Base-by-base conservation (phyloP, 768 basidiomycete species). In the Russula sp. region DNA sequence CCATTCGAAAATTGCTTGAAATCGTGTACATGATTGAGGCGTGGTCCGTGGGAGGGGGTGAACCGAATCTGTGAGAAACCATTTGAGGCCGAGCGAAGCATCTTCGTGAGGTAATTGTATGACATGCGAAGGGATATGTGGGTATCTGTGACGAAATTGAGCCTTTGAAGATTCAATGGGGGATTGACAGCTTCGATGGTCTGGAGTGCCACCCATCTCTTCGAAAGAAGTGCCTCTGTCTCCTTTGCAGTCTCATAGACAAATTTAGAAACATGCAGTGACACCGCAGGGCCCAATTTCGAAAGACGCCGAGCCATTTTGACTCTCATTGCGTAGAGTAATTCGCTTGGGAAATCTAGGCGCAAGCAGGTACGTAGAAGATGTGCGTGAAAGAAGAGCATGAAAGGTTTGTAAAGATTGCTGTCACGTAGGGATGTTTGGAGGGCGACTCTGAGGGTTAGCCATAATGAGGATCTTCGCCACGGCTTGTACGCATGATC, bases 381-480 rank as follows among this genome's bases (percentile, higher is more conserved):
- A 35, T 45, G 29, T 49, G 20, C 34, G 9, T 52, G 56, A 25
- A 42, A 35, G 20, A 63, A 58, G 38, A 58, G 49, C 5, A 49
- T 58, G 42, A 48, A 56, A 4, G 38, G 18, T 13, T 58, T 58
- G 47, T 49, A 50, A 8, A 63, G 13, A 25, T 22, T 7, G 36
- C n/a, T 36, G 34, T n/a, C 11, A 45, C 29, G 34, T 38, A 48
- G 49, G 13, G 75, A 58, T 0, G 71, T 73, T 42, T 77, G 75
- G 10, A 77, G 63, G 0, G 73, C 73, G 7, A 83, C 78, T 9
- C 81, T 77, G 43, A 80, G 68, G 18, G 79, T 67, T 2, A 81
- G 75, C 81, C 81, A 83, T 11, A 79, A 70, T 0, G 82, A 11
- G 46, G 56, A 56, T 36, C 56, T 56, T 16, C 56, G 56, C 56